Base-by-base conservation (phyloP, 768 basidiomycete species). In the Mycena albidolilacea region DNA sequence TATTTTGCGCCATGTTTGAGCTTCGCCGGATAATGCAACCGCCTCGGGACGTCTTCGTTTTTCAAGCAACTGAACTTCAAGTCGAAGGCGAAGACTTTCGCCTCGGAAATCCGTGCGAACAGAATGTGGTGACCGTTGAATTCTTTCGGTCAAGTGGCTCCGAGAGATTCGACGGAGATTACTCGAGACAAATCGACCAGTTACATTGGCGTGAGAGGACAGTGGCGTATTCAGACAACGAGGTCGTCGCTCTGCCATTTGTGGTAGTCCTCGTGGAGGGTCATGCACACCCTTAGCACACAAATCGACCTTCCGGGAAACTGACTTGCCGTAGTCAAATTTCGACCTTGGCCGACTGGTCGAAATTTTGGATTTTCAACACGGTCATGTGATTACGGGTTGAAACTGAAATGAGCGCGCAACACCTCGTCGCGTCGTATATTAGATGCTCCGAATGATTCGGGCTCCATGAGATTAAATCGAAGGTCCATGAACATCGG, bases 301-400 rank as follows among this genome's bases (percentile, higher is more conserved):
- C 41, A 14, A 43, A 9, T 43, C 14, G 41, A 43, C 41, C 41
- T 23, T 23, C 23, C 23, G 23, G 23, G 23, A 23, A 23, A 23
- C 23, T 2, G 1, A 23, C 23, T 23, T 23, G 23, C 23, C 23
- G 23, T 23, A 23, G 23, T 1, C 23, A 23, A 23, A 23, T 23
- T 2, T 23, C 23, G 23, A 23, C 23, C 23, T 23, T 23, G 23
- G 23, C 23, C 23, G 23, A 2, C 23, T 2, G 1, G 23, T 23
- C 2, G 23, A 23, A 23, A 17, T 12, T 46, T 46, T 46, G 46
- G 9, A 19, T 8, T 10, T 60, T 68, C 12, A 57, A 64, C 69
- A 55, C 69, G 69, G 38, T 70, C 69, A 70, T 70, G 69, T 70
- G 69, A 70, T 52, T 44, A 23, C 23, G 5, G 11, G 19, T 57